Evolutionary conservation across 2,329 filamentous ascomycete species (phyloP).

Genomic region (Hypomyces perniciosus): DNA sequence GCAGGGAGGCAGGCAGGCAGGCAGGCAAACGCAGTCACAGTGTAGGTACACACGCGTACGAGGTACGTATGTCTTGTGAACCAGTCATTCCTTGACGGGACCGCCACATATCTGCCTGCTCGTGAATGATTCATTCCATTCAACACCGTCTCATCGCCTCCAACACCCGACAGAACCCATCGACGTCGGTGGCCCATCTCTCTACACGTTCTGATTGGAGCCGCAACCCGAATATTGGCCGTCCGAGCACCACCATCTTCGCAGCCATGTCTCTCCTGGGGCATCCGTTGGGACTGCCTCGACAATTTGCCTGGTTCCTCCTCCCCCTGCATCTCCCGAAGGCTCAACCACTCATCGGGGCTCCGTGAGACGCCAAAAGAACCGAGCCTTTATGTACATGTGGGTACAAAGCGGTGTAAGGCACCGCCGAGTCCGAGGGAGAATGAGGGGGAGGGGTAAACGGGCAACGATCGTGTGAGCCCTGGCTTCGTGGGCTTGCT

Average conservation of each 20-base stretch:
- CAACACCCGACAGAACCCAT: not conserved
- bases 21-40: not conserved
- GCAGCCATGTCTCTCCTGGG: not conserved
- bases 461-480: not conserved
- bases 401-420: not conserved
- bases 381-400: not conserved
- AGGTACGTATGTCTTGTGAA: not conserved
- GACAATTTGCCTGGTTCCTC: not conserved
- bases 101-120: not conserved
- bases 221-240: not conserved
- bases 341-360: not conserved
- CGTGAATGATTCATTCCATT: not conserved
- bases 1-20: not conserved
- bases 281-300: not conserved
- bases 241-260: not conserved
- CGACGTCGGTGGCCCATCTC: constrained; percentile 6
- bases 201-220: constrained; percentile 5
- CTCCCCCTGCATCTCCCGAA: not conserved
- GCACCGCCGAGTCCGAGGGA: not conserved
- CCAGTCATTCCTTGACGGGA: not conserved
- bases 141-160: not conserved
- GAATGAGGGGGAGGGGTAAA: not conserved
- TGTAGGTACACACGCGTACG: not conserved
- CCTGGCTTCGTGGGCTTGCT: too few relatives aligned
- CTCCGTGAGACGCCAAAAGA: not conserved